These are phyloP conservation scores for Kewa caespitosa DNA, from an alignment of 179 eudicot genomes.

Conservation along the genomic window DNA sequence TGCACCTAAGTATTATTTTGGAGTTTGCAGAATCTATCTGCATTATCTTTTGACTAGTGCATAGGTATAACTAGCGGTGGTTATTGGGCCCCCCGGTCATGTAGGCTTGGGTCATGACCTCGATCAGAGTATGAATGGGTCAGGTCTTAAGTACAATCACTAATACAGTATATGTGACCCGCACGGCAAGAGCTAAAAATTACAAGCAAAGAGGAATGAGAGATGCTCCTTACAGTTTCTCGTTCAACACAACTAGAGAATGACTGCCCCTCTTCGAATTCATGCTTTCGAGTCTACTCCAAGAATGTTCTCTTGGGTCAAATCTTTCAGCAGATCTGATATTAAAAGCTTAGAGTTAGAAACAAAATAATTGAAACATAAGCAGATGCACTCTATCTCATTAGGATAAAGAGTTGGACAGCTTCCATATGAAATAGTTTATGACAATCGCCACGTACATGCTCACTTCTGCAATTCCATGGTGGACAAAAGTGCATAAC, in stretches of 20 bases:
- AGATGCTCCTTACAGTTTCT: constrained; percentile 32
- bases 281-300: constrained; percentile 38
- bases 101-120: too few species aligned
- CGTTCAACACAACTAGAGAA: constrained; percentile 33
- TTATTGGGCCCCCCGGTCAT: too few species aligned
- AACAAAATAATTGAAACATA: not conserved
- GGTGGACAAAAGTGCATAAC: constrained; percentile 5
- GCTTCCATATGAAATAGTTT: not conserved
- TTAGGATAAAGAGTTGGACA: not conserved
- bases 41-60: too few species aligned
- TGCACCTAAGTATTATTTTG: too few species aligned
- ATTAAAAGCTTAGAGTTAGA: constrained; percentile 19
- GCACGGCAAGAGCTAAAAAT: too few species aligned
- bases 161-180: too few species aligned
- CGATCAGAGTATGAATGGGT: too few species aligned
- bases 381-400: not conserved
- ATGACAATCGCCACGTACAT: not conserved
- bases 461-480: not conserved
- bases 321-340: constrained; percentile 43
- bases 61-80: too few species aligned
- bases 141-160: too few species aligned
- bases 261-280: constrained; percentile 32
- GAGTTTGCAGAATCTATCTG: too few species aligned
- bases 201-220: too few species aligned
- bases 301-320: constrained; percentile 45